Evolutionary conservation across 768 basidiomycete genomes (phyloP).

Genomic region (Pleurotus cornucopiae): DNA sequence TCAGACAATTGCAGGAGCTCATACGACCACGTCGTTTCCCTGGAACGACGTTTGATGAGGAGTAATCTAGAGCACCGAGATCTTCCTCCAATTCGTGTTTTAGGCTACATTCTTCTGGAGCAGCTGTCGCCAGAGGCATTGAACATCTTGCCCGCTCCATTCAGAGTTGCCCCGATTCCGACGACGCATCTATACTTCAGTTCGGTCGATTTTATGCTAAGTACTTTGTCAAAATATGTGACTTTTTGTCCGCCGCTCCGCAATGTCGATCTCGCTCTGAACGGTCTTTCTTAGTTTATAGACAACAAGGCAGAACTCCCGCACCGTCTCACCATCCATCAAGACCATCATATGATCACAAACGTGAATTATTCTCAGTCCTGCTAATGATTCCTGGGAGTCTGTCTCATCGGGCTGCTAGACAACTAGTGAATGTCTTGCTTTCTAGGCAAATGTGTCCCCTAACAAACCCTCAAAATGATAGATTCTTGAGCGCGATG

Average conservation of each 20-base stretch:
- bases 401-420: not conserved
- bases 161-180: not conserved
- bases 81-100: not conserved
- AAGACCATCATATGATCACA: not conserved
- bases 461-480: not conserved
- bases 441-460: not conserved
- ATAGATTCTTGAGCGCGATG: constrained; percentile 8
- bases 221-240: not conserved
- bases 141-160: not conserved
- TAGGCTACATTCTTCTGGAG: not conserved
- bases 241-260: not conserved
- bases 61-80: not conserved
- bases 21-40: not conserved
- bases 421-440: not conserved
- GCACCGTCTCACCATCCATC: not conserved
- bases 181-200: not conserved
- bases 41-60: not conserved
- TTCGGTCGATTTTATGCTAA: not conserved
- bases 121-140: not conserved
- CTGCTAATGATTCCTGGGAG: too few species aligned
- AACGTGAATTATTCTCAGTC: not conserved
- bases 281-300: not conserved
- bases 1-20: not conserved
- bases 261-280: not conserved
- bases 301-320: not conserved